Percentiles rank a stretch among this genome's conserved stretches.
phyloP scores from a whole-genome alignment of 805 yeast species.

The Spathaspora arborariae region DNA sequence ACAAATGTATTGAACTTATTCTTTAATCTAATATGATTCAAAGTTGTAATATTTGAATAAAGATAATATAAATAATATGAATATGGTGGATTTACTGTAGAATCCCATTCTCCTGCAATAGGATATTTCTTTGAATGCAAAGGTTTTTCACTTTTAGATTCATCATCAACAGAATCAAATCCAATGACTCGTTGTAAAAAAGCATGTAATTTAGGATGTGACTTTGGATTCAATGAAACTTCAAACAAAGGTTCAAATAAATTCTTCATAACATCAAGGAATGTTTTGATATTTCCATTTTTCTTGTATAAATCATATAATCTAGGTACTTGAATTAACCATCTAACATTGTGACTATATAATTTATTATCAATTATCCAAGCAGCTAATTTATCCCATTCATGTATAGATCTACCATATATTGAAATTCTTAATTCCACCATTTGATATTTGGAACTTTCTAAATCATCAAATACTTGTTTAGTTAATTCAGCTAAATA shows the following conservation, averaged over 20 bases:
- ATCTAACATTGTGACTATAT: constrained; percentile 89
- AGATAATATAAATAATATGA: constrained; percentile 90
- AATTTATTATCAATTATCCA: constrained; percentile 95
- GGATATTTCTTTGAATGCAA: constrained; percentile 76
- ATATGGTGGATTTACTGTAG: constrained; percentile 88
- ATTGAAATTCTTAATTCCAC: constrained; percentile 93
- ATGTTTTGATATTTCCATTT: constrained; percentile 62
- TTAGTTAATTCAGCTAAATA: constrained; percentile 91
- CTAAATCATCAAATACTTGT: constrained; percentile 92
- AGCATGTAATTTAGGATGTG: constrained; percentile 87
- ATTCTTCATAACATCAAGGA: constrained; percentile 75
- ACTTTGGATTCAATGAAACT: constrained; percentile 77
- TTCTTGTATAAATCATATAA: constrained; percentile 85
- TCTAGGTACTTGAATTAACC: constrained; percentile 96
- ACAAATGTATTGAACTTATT: constrained; percentile 85
- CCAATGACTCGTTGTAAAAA: constrained; percentile 94
- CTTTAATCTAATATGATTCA: constrained; percentile 76
- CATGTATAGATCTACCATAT: constrained; percentile 84
- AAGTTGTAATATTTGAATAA: constrained; percentile 79
- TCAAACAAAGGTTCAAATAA: constrained; percentile 86
- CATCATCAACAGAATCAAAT: constrained; percentile 98
- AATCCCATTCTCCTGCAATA: constrained; percentile 78
- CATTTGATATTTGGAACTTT: constrained; percentile 94
- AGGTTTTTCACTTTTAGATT: constrained; percentile 84
- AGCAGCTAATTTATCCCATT: constrained; percentile 92